Conservation (phyloP, 1,284 basidiomycete species). For the Heterobasidion annosum region DNA sequence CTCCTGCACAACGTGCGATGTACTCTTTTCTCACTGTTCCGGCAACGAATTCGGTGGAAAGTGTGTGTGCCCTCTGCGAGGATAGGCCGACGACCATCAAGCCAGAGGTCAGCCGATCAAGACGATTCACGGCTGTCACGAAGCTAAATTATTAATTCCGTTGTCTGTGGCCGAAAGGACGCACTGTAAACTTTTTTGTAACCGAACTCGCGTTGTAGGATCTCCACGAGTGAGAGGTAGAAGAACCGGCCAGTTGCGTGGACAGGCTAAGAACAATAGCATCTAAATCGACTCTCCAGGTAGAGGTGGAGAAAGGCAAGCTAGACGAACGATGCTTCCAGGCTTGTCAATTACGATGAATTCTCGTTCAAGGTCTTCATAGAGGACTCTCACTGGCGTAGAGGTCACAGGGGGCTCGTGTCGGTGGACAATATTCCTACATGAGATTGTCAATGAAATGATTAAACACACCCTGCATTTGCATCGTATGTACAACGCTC, state of each 20-base stretch:
- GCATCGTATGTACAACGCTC: background rate
- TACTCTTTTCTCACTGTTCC: conserved; percentile 88
- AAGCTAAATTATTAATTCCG: background rate
- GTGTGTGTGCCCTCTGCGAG: conserved; percentile 55
- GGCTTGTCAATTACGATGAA: conserved; percentile 95
- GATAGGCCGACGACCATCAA: conserved; percentile 92
- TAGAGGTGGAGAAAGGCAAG: conserved; percentile 10
- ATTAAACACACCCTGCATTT: conserved; percentile 4
- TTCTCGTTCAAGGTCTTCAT: conserved; percentile 69
- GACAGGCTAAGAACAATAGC: conserved; percentile 53
- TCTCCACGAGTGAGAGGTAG: conserved; percentile 82
- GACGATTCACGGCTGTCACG: conserved; percentile 77
- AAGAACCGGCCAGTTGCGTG: conserved; percentile 87
- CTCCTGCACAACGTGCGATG: conserved; percentile 75
- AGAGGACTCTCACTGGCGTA: conserved; percentile 75
- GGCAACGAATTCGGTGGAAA: conserved; percentile 78
- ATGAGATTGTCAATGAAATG: conserved; percentile 5
- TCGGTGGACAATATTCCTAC: conserved; percentile 86
- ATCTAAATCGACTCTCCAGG: background rate
- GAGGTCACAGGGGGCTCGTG: conserved; percentile 96
- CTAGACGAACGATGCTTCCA: conserved; percentile 75
- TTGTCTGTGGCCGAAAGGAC: conserved; percentile 20
- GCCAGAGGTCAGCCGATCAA: conserved; percentile 93
- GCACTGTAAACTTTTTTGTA: conserved; percentile 78
- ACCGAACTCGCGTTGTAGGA: conserved; percentile 80